Conservation (phyloP, 148 eudicot genomes). For the Rhododendron kiyosumense region DNA sequence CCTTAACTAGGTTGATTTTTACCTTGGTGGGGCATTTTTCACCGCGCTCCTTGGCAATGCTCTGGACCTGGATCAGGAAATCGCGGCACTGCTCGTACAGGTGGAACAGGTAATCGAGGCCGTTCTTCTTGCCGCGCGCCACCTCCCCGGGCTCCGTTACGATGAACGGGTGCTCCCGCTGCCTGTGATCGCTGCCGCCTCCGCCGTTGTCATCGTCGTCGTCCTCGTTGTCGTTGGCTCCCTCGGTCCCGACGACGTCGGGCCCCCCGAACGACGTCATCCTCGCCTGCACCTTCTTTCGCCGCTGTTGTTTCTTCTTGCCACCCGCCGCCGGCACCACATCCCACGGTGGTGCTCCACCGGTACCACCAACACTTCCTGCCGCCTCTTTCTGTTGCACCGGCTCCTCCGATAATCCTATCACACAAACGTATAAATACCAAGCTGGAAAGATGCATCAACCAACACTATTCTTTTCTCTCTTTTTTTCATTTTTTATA, state of each 20-base stretch:
- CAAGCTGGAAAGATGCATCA: background rate
- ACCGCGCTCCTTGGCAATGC: constrained; percentile 83
- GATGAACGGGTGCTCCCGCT: constrained; percentile 92
- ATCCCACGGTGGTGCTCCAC: constrained; percentile 58
- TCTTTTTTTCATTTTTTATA: no score
- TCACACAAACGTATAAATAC: background rate
- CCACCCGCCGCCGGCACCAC: constrained; percentile 29
- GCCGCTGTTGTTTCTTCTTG: constrained; percentile 27
- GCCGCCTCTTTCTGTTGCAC: constrained; percentile 76
- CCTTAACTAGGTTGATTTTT: background rate
- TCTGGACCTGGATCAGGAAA: constrained; percentile 84
- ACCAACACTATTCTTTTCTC: no score
- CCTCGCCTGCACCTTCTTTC: constrained; percentile 24
- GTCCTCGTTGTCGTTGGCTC: constrained; percentile 16
- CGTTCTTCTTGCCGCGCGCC: constrained; percentile 98
- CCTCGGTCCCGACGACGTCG: constrained; percentile 30
- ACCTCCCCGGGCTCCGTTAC: constrained; percentile 99
- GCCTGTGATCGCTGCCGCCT: constrained; percentile 45
- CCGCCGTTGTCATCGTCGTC: constrained; percentile 15
- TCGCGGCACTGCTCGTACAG: constrained; percentile 92
- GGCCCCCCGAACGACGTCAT: constrained; percentile 27
- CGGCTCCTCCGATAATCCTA: constrained; percentile 83
- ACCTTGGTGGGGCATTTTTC: constrained; percentile 99
- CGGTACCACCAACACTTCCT: constrained; percentile 44
- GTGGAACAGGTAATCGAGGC: constrained; percentile 89